Evolutionary conservation across 345 rosid genomes (phyloP).

Genomic region (Toxicodendron radicans): DNA sequence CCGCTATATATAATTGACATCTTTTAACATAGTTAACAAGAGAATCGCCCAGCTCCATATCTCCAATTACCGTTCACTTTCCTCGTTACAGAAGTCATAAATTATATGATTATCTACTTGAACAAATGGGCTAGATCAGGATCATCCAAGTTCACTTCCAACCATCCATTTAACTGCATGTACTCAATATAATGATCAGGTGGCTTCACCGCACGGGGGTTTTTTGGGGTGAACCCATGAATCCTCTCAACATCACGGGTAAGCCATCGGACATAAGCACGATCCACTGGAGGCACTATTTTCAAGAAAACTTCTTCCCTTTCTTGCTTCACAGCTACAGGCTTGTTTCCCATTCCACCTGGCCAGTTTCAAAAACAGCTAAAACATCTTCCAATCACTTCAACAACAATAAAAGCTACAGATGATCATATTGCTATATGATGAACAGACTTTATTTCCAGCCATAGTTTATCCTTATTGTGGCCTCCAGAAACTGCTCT

Average conservation of each 20-base stretch:
- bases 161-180: conserved; percentile 63
- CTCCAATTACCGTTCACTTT: too few relatives aligned
- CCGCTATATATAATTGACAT: too few relatives aligned
- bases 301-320: conserved; percentile 53
- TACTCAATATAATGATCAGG: conserved; percentile 66
- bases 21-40: too few relatives aligned
- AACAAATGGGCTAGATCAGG: conserved; percentile 74
- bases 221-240: conserved; percentile 54
- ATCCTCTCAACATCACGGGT: conserved; percentile 70
- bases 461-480: background rate
- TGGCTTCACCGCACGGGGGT: conserved; percentile 52
- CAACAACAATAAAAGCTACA: background rate
- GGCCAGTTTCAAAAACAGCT: conserved; percentile 15
- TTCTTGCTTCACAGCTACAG: conserved; percentile 52
- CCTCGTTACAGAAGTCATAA: background rate
- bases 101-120: conserved; percentile 25
- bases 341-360: conserved; percentile 71
- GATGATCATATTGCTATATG: background rate
- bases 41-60: background rate
- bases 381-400: background rate
- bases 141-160: conserved; percentile 73
- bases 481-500: background rate
- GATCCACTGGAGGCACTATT: conserved; percentile 70
- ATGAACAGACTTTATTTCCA: background rate
- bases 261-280: conserved; percentile 64